These are phyloP conservation scores for Lactarius quietus DNA, from an alignment of 768 basidiomycete species.

Conservation along the genomic window DNA sequence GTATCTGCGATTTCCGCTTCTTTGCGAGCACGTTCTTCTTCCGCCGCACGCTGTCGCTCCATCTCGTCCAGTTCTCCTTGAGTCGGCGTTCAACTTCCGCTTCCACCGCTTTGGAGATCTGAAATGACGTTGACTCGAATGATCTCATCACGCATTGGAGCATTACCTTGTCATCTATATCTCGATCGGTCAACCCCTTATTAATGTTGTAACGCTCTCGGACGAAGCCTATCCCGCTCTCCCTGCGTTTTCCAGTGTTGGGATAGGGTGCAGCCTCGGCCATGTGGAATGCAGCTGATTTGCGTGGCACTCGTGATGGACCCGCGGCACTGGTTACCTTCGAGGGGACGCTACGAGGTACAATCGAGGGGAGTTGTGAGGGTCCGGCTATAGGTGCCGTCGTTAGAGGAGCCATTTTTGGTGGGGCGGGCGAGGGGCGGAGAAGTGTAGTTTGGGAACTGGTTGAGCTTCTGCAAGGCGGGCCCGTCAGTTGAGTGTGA, in stretches of 20 bases:
- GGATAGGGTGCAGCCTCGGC: constrained; percentile 21
- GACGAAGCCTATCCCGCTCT: constrained; percentile 21
- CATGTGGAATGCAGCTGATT: constrained; percentile 18
- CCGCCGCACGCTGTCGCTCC: constrained; percentile 29
- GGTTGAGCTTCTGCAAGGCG: constrained; percentile 52
- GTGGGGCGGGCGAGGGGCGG: constrained; percentile 52
- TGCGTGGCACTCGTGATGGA: constrained; percentile 24
- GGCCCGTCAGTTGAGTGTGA: constrained; percentile 4
- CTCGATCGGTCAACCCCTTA: constrained; percentile 53
- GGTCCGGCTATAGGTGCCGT: constrained; percentile 11
- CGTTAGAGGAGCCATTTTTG: constrained; percentile 38
- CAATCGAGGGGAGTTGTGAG: constrained; percentile 29
- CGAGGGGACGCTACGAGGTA: constrained; percentile 14
- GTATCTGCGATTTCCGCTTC: constrained; percentile 35
- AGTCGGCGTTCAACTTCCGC: constrained; percentile 69
- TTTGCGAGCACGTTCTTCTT: constrained; percentile 25
- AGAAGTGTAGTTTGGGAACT: constrained; percentile 58
- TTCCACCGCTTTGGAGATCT: constrained; percentile 76
- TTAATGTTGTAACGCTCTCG: constrained; percentile 19
- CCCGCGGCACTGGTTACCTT: constrained; percentile 8
- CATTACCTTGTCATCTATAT: constrained; percentile 70
- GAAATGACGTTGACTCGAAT: constrained; percentile 4
- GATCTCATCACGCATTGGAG: constrained; percentile 5
- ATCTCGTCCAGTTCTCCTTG: constrained; percentile 52
- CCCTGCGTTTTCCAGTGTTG: constrained; percentile 17